phyloP scores from a whole-genome alignment of 164 flowering plant genomes.

The Houttuynia cordata region DNA sequence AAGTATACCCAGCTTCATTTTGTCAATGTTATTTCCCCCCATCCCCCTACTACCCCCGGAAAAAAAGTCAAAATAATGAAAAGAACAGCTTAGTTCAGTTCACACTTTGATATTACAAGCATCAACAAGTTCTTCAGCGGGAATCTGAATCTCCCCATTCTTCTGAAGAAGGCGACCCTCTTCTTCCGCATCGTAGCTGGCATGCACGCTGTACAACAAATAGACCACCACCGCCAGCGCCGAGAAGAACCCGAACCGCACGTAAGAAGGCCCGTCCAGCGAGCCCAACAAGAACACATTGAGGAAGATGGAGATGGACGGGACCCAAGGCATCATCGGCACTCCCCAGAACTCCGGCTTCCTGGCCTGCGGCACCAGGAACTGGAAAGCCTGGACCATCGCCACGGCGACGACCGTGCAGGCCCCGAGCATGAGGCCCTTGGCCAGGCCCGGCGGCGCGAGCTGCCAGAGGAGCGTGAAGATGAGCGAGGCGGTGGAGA shows the following conservation, averaged over 20 bases:
- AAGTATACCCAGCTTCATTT: no score
- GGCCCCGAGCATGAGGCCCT: slow-evolving; percentile 35
- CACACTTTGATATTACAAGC: neutral
- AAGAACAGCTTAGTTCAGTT: no score
- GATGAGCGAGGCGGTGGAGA: slow-evolving; percentile 42
- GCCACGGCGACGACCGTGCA: slow-evolving; percentile 32
- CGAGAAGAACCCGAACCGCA: slow-evolving; percentile 66
- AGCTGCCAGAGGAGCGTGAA: slow-evolving; percentile 75
- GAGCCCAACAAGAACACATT: slow-evolving; percentile 78
- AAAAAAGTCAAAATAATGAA: no score
- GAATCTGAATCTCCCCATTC: slow-evolving; percentile 3
- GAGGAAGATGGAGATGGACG: slow-evolving; percentile 60
- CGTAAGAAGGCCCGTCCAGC: slow-evolving; percentile 61
- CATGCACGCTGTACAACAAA: slow-evolving; percentile 74
- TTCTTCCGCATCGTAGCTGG: slow-evolving; percentile 67
- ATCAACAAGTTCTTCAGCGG: neutral
- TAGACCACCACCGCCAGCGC: slow-evolving; percentile 46
- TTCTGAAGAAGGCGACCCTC: slow-evolving; percentile 27
- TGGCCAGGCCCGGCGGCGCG: slow-evolving; percentile 33
- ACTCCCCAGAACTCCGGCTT: slow-evolving; percentile 88
- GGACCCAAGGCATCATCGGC: slow-evolving; percentile 91
- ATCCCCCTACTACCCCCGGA: no score
- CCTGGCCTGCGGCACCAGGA: slow-evolving; percentile 50
- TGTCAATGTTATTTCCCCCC: no score
- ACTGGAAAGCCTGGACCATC: slow-evolving; percentile 38